Evolutionary conservation across 176 grass and related monocot species (phyloP), one percentile per base, ranked within the genome.

Genomic region (Eragrostis nindensis): DNA sequence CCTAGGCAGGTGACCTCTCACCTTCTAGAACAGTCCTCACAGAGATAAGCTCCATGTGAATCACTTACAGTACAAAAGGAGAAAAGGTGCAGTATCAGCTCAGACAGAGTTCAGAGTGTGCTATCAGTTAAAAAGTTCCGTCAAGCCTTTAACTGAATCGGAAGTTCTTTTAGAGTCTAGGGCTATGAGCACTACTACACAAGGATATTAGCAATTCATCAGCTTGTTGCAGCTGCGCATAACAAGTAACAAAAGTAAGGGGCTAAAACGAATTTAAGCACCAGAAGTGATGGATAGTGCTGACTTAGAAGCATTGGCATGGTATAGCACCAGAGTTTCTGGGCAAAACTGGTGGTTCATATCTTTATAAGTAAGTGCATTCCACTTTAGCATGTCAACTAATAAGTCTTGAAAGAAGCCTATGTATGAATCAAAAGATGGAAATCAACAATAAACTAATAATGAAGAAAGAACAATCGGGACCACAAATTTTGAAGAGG

Each of bases 401-500:
- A 43, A 52, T 7, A 26, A 46, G 12, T 48, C 25, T 73, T 32
- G 26, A 18, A 65, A 62, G 19, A 85, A 24, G 7, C 12, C 47
- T 22, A 19, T 53, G 22, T 54, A 41, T 62, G 57, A 71, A 85
- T 78, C 11, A 38, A 71, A 70, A 76, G 16, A 73, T 13, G 7
- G 25, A 60, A 67, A 61, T 41, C 48, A 62, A 49, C n/a, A 16
- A 69, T 61, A 24, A 81, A 48, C 14, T 48, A 68, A 7, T 45
- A 25, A 62, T 57, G 13, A 18, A 61, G 17, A 32, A 89, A 67
- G 36, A 89, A 49, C 16, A 83, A 78, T 29, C 72, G 66, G 7
- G 36, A 74, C 29, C 42, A 73, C n/a, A 84, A 52, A 43, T 32
- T 84, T 50, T 74, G 2, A 14, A 84, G 22, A 89, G 29, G 48